Evolutionary conservation across 768 basidiomycete genomes (phyloP).

Genomic region (Fomitopsis serialis): DNA sequence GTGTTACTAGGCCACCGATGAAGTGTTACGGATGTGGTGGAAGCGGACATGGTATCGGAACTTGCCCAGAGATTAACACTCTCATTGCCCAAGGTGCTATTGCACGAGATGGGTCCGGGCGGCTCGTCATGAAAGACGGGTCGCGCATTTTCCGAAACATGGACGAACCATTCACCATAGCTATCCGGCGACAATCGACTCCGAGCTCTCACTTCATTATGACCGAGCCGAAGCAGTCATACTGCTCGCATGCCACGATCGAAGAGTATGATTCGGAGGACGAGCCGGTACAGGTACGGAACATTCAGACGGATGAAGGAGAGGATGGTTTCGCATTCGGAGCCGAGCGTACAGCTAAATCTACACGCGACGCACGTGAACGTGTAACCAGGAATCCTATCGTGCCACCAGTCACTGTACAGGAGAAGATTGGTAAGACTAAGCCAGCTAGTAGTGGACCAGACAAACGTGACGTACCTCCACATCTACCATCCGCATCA

Average conservation of each 20-base stretch:
- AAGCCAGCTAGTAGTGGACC: too few species aligned
- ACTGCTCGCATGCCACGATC: background rate
- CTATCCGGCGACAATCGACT: background rate
- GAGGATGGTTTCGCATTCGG: background rate
- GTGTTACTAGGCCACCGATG: too few species aligned
- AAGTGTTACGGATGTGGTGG: too few species aligned
- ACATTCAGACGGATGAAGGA: background rate
- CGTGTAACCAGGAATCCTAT: too few species aligned
- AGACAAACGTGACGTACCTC: too few species aligned
- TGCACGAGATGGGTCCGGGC: background rate
- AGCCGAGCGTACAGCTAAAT: too few species aligned
- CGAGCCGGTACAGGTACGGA: too few species aligned
- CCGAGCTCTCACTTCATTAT: background rate
- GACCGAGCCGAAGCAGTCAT: background rate
- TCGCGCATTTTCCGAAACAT: background rate
- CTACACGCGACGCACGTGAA: too few species aligned
- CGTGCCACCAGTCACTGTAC: too few species aligned
- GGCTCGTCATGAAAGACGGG: slow-evolving; percentile 1
- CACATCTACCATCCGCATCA: too few species aligned
- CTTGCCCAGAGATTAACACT: slow-evolving; percentile 1
- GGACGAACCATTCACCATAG: slow-evolving; percentile 3
- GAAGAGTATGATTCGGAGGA: background rate
- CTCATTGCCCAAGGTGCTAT: slow-evolving; percentile 5
- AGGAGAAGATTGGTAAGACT: too few species aligned
- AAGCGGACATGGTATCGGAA: slow-evolving; percentile 6